Conservation (phyloP, 805 yeast species). For the Sugiyamaella mastotermitis region DNA sequence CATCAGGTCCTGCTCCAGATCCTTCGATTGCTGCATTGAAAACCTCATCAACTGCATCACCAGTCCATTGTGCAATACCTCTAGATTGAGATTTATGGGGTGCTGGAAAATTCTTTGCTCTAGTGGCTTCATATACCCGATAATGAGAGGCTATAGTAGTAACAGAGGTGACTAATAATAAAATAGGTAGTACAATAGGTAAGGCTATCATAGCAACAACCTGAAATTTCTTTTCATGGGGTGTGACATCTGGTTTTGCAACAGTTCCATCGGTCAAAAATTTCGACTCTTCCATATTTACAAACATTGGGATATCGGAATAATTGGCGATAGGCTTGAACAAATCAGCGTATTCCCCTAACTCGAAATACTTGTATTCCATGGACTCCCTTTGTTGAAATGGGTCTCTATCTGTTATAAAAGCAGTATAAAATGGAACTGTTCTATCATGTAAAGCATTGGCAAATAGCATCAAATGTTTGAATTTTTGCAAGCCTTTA, state of each 20-base stretch:
- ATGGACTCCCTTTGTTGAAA: slow-evolving; percentile 51
- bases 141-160: slow-evolving; percentile 18
- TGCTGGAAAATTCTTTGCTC: not conserved
- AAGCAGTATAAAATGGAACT: slow-evolving; percentile 82
- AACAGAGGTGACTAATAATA: slow-evolving; percentile 15
- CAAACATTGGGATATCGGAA: slow-evolving; percentile 16
- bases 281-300: slow-evolving; percentile 22
- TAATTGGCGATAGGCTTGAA: not conserved
- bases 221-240: slow-evolving; percentile 15
- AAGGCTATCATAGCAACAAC: slow-evolving; percentile 7
- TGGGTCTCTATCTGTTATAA: slow-evolving; percentile 66
- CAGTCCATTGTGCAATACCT: slow-evolving; percentile 16
- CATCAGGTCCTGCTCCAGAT: too few species aligned
- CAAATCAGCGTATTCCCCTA: not conserved
- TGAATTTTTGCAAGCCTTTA: slow-evolving; percentile 52
- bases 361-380: slow-evolving; percentile 35
- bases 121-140: slow-evolving; percentile 12
- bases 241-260: slow-evolving; percentile 2
- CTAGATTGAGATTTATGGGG: slow-evolving; percentile 4
- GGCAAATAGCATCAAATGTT: slow-evolving; percentile 56
- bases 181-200: slow-evolving; percentile 19
- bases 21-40: too few species aligned
- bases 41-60: slow-evolving; percentile 16
- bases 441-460: slow-evolving; percentile 79
- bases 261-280: slow-evolving; percentile 8